Conservation (phyloP, 2,329 filamentous ascomycete species). For the Fusarium musae region DNA sequence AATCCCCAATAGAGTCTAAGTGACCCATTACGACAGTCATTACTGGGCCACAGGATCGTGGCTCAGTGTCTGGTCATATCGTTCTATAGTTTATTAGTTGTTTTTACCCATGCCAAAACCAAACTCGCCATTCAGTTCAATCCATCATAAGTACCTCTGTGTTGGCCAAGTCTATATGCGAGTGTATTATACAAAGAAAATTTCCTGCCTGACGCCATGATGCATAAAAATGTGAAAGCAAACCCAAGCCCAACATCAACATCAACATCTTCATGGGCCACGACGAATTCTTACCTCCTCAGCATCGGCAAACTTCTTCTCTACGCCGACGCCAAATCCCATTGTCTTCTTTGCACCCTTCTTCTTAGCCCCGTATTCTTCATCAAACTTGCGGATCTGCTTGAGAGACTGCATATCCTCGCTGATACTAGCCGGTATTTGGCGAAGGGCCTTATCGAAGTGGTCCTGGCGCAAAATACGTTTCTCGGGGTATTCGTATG, state of each 20-base stretch:
- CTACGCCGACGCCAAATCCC: constrained; percentile 66
- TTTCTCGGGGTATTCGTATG: constrained; percentile 71
- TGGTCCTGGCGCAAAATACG: constrained; percentile 70
- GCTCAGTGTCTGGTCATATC: neutral
- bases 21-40: neutral
- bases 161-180: constrained; percentile 33
- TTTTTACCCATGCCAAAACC: neutral
- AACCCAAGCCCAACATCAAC: neutral
- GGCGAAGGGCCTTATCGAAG: constrained; percentile 85
- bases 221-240: constrained; percentile 1
- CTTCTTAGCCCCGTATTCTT: constrained; percentile 88
- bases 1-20: neutral
- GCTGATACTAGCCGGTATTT: constrained; percentile 91
- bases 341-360: constrained; percentile 69
- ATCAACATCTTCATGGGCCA: constrained; percentile 19
- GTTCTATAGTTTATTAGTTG: neutral
- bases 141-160: constrained; percentile 2
- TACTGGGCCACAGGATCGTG: neutral
- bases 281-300: constrained; percentile 59
- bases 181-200: constrained; percentile 20
- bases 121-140: neutral
- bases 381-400: constrained; percentile 93
- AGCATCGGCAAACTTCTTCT: constrained; percentile 50
- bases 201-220: constrained; percentile 13
- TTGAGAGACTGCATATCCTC: constrained; percentile 91